Evolutionary conservation across 768 basidiomycete genomes (phyloP), one percentile per base, ranked within the genome.

Genomic region (Tricholomella constricta): DNA sequence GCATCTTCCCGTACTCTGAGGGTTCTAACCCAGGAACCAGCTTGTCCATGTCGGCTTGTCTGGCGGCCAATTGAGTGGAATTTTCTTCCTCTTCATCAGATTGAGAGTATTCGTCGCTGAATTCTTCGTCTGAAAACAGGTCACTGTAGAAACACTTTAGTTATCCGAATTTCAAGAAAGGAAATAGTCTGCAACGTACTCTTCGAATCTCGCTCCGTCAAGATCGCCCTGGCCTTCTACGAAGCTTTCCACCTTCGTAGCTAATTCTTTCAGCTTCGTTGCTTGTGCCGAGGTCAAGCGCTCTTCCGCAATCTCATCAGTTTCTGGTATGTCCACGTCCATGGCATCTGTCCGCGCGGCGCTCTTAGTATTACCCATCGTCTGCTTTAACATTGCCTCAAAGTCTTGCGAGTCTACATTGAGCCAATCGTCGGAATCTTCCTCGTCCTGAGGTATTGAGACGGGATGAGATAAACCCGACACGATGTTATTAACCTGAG

Each of bases 1-100:
- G 82, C 90, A 94, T 92, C 63, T 82, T 79, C 6, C 97, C 97
- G 68, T 98, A 99, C 51, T 98, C 94, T 6, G 82, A 81, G 6
- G 86, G 81, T 14, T 86, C 83, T 19, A 99, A 74, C 0, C 80
- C 81, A 2, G 92, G 85, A 4, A 99, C 92, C 31, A 99, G 82
- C 48, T 79, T 82, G 46, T 89, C 86, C 83, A 94, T 85, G 2
- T 85, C 84, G 1, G 77, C 79, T 53, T 84, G 82, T 54, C 83
- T 80, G 42, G 81, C 76, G 10, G 69, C 66, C 7, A 65, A 57
- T 9, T 65, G 61, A 12, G 66, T 60, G 34, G 65, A 65, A 11
- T 64, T 70, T 26, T 72, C 70, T 38, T 74, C 70, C 37, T 75
- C 70, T 45, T 72, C 70, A 17, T 81, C 82, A n/a, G 78, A 73